These are phyloP conservation scores for Lepidium aucheri DNA, from an alignment of 345 rosid genomes.

Conservation along the genomic window DNA sequence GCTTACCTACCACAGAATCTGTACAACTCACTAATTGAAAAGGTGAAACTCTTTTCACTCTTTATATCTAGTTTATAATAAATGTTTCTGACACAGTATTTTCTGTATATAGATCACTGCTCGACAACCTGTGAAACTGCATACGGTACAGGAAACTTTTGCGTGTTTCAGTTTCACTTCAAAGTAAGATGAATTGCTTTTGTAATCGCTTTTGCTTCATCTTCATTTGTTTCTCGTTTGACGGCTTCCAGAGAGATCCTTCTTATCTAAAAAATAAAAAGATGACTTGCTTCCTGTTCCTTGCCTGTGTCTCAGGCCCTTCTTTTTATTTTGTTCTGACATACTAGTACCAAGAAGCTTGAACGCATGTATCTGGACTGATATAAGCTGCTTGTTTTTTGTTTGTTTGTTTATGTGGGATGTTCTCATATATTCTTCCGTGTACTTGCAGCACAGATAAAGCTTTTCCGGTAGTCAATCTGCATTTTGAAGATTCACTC, in stretches of 20 bases:
- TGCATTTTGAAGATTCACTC: slow-evolving; percentile 62
- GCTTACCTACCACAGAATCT: slow-evolving; percentile 64
- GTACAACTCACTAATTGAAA: slow-evolving; percentile 41
- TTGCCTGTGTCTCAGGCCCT: background rate
- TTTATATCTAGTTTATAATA: background rate
- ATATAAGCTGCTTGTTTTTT: background rate
- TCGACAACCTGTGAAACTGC: slow-evolving; percentile 46
- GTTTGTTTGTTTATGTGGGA: background rate
- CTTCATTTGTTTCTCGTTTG: no score
- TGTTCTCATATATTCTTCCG: background rate
- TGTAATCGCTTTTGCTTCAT: no score
- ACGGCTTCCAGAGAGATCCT: no score
- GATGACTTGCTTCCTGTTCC: slow-evolving; percentile 2
- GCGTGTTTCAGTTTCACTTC: slow-evolving; percentile 48
- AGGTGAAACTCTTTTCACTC: slow-evolving; percentile 32
- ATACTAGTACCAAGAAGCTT: background rate
- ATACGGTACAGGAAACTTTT: slow-evolving; percentile 54
- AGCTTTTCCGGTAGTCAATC: slow-evolving; percentile 60
- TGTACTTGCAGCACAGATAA: slow-evolving; percentile 60
- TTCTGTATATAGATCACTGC: slow-evolving; percentile 39
- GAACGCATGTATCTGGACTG: background rate
- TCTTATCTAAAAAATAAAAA: no score
- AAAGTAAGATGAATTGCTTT: slow-evolving; percentile 43
- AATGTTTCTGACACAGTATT: slow-evolving; percentile 1
- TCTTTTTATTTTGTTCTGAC: background rate